Conservation (phyloP, 768 basidiomycete genomes). For the Lactarius quietus region DNA sequence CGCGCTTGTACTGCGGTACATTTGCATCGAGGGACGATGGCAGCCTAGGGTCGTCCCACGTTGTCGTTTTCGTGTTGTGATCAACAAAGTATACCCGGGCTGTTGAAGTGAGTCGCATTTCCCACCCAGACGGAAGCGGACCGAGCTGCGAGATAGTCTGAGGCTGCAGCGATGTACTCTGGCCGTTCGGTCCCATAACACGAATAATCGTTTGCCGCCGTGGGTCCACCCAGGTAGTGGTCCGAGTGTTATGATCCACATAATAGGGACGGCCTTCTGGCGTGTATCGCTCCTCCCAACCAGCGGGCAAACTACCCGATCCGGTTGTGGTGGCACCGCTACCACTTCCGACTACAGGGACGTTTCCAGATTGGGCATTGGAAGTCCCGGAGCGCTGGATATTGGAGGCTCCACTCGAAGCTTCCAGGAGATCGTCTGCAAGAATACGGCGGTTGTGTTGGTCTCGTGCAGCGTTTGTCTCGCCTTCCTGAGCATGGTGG, state of each 20-base stretch:
- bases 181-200: conserved; percentile 92
- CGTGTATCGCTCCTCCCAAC: conserved; percentile 99
- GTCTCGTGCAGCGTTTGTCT: conserved; percentile 82
- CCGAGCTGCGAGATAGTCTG: conserved; percentile 97
- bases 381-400: conserved; percentile 29
- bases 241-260: conserved; percentile 98
- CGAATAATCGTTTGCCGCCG: conserved; percentile 95
- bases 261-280: conserved; percentile 98
- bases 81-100: conserved; percentile 99
- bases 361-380: conserved; percentile 32
- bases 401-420: conserved; percentile 40
- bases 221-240: conserved; percentile 99
- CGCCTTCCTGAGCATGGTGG: conserved; percentile 62
- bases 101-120: conserved; percentile 98
- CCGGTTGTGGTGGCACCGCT: conserved; percentile 63
- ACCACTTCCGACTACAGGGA: conserved; percentile 46
- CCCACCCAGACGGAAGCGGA: conserved; percentile 97
- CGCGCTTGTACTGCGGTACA: conserved; percentile 99
- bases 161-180: conserved; percentile 83
- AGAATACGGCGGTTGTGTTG: conserved; percentile 82
- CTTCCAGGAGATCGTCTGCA: conserved; percentile 82
- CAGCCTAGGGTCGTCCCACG: conserved; percentile 97
- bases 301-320: conserved; percentile 84
- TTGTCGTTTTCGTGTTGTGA: conserved; percentile 99
- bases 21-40: conserved; percentile 95